Evolutionary conservation across 495 filamentous ascomycete genomes (phyloP).

Genomic region (Staphylotrichum longicolle): DNA sequence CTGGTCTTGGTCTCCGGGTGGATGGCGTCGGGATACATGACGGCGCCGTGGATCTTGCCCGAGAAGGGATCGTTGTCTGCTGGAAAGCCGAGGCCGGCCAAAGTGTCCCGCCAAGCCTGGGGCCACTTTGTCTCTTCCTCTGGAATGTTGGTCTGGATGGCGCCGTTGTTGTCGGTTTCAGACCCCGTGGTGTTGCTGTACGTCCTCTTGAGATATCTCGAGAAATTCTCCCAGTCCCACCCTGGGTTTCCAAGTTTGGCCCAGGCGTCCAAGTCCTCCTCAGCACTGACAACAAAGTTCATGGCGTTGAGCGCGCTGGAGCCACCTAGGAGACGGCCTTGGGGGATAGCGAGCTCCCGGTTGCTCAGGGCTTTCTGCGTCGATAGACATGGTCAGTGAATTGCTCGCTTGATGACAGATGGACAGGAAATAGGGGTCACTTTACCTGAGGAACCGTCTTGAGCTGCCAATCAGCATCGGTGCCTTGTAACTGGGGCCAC

Average conservation of each 20-base stretch:
- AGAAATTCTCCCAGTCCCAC: constrained; percentile 38
- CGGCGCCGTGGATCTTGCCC: constrained; percentile 35
- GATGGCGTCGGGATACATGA: constrained; percentile 30
- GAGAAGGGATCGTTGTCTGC: constrained; percentile 20
- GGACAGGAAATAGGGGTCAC: not conserved
- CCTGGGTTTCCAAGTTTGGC: constrained; percentile 39
- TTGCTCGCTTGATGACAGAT: not conserved
- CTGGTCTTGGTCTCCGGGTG: constrained; percentile 33
- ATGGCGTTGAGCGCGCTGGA: constrained; percentile 25
- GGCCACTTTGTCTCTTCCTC: constrained; percentile 21
- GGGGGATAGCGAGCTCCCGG: constrained; percentile 41
- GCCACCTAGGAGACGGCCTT: constrained; percentile 38
- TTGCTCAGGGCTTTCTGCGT: constrained; percentile 42
- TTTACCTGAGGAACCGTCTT: constrained; percentile 25
- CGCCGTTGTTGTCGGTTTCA: constrained; percentile 13
- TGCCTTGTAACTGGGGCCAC: constrained; percentile 30
- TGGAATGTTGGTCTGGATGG: constrained; percentile 22
- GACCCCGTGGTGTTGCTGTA: constrained; percentile 16
- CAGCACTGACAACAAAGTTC: constrained; percentile 18
- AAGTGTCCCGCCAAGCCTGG: constrained; percentile 33
- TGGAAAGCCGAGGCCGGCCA: constrained; percentile 26
- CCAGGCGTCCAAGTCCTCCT: constrained; percentile 40
- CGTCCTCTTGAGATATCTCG: constrained; percentile 27
- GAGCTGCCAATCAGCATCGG: constrained; percentile 27
- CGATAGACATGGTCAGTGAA: not conserved